Percentiles rank a stretch among this genome's conserved stretches.
Conservation (phyloP, 768 basidiomycete genomes). For the Tricholoma sp. region DNA sequence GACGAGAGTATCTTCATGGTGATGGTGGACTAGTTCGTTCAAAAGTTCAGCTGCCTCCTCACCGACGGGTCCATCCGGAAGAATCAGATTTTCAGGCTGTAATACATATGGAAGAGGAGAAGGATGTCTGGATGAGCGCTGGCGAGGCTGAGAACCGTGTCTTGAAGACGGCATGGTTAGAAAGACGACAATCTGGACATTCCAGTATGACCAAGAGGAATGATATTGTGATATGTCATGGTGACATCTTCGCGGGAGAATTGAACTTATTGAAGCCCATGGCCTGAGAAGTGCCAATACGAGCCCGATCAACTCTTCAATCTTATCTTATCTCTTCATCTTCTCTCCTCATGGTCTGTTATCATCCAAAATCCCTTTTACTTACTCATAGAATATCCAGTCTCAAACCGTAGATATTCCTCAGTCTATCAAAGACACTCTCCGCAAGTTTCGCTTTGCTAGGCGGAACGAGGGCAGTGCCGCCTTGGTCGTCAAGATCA, state of each 20-base stretch:
- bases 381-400: constrained; percentile 25
- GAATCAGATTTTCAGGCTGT: constrained; percentile 31
- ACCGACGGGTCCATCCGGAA: constrained; percentile 41
- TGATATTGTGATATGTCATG: too few relatives aligned
- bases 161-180: too few relatives aligned
- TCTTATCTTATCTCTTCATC: constrained; percentile 25
- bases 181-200: too few relatives aligned
- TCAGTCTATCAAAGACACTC: constrained; percentile 64
- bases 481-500: constrained; percentile 86
- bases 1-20: constrained; percentile 13
- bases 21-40: constrained; percentile 39
- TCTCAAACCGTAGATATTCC: constrained; percentile 85
- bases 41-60: constrained; percentile 43
- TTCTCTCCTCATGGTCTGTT: constrained; percentile 27
- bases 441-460: constrained; percentile 76
- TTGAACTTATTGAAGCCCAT: too few relatives aligned
- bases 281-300: too few relatives aligned
- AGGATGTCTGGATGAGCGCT: background rate
- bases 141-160: background rate
- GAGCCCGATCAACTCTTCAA: background rate
- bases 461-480: constrained; percentile 70
- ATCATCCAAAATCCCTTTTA: constrained; percentile 1
- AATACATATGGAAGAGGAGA: constrained; percentile 19
- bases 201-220: too few relatives aligned
- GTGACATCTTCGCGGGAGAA: too few relatives aligned